phyloP scores from a whole-genome alignment of 371 early-diverging fungal genomes.

The Mucor velutinosus region DNA sequence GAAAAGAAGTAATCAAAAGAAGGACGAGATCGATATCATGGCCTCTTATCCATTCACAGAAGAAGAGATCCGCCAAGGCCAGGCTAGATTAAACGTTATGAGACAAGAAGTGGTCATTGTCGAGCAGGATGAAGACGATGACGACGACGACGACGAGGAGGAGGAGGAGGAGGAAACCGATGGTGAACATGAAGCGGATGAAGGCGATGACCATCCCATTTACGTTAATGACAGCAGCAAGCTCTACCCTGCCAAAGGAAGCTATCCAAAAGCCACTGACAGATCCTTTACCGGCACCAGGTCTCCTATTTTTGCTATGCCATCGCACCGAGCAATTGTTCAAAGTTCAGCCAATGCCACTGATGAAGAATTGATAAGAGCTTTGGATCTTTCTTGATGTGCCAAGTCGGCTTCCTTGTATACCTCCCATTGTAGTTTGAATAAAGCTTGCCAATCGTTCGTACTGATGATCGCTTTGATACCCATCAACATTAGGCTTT shows the following conservation, averaged over 20 bases:
- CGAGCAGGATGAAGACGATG: slow-evolving; percentile 13
- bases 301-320: no score
- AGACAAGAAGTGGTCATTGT: neutral
- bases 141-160: neutral
- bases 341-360: no score
- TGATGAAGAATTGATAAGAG: no score
- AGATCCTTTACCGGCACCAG: no score
- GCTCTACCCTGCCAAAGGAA: neutral
- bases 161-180: slow-evolving; percentile 1
- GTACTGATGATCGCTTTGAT: no score
- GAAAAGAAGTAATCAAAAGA: slow-evolving; percentile 14
- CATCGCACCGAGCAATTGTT: no score
- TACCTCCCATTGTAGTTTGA: no score
- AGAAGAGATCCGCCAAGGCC: slow-evolving; percentile 3
- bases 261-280: neutral
- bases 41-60: slow-evolving; percentile 18
- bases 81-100: neutral
- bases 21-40: neutral
- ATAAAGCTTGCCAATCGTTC: no score
- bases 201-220: neutral
- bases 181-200: slow-evolving; percentile 1
- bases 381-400: no score
- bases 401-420: no score
- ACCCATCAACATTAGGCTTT: no score
- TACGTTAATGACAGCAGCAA: neutral